Conservation (phyloP, 1,284 basidiomycete species). For the Leccinum griseonigrum region DNA sequence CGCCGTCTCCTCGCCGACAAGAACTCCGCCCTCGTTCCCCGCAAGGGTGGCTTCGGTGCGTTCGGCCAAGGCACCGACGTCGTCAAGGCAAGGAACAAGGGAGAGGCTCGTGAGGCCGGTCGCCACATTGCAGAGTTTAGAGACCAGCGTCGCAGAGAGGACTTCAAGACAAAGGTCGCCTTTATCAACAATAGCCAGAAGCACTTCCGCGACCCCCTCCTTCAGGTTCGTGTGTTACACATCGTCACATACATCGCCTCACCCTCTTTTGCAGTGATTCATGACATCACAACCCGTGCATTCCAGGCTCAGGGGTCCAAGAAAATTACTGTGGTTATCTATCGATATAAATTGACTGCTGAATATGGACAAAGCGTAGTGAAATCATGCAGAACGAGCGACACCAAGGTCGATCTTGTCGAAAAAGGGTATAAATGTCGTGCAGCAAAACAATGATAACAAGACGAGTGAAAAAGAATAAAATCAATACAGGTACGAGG, state of each 20-base stretch:
- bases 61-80: slow-evolving; percentile 79
- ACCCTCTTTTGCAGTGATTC: slow-evolving; percentile 19
- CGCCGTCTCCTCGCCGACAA: slow-evolving; percentile 77
- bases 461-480: slow-evolving; percentile 19
- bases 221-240: slow-evolving; percentile 35
- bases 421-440: slow-evolving; percentile 36
- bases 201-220: slow-evolving; percentile 67
- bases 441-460: slow-evolving; percentile 29
- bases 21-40: slow-evolving; percentile 77
- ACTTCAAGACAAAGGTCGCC: slow-evolving; percentile 81
- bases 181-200: slow-evolving; percentile 88
- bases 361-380: slow-evolving; percentile 16
- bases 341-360: slow-evolving; percentile 16
- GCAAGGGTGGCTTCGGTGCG: slow-evolving; percentile 84
- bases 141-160: slow-evolving; percentile 76
- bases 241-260: background rate
- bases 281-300: slow-evolving; percentile 11
- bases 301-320: slow-evolving; percentile 6
- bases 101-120: slow-evolving; percentile 92
- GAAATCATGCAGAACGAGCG: slow-evolving; percentile 28
- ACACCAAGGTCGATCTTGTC: slow-evolving; percentile 36
- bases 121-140: slow-evolving; percentile 85
- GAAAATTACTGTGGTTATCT: slow-evolving; percentile 19
- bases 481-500: slow-evolving; percentile 78
- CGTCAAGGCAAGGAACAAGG: slow-evolving; percentile 89